Percentiles rank a stretch among this genome's conserved stretches.
phyloP scores from a whole-genome alignment of 1,284 basidiomycete genomes.

The Anthracocystis setariae region DNA sequence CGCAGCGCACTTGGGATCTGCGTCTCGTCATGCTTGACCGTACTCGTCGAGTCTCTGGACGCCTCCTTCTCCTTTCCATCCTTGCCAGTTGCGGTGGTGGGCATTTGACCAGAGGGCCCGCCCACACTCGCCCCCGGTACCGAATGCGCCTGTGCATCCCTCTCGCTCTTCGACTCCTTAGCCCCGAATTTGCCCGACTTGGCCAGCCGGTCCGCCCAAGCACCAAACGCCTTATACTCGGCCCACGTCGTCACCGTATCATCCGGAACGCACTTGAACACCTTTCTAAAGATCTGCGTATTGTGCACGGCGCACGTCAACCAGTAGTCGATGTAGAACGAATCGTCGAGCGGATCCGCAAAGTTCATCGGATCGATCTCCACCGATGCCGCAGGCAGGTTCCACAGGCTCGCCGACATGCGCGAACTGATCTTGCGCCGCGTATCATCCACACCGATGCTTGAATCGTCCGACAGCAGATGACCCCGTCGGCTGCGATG shows the following conservation, averaged over 20 bases:
- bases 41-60: background rate
- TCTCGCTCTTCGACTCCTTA: slow-evolving; percentile 24
- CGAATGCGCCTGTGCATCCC: slow-evolving; percentile 46
- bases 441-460: slow-evolving; percentile 16
- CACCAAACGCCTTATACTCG: slow-evolving; percentile 61
- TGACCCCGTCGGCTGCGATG: slow-evolving; percentile 26
- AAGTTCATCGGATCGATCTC: slow-evolving; percentile 55
- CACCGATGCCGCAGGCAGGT: slow-evolving; percentile 36
- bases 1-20: background rate
- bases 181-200: slow-evolving; percentile 44
- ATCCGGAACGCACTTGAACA: slow-evolving; percentile 66
- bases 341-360: slow-evolving; percentile 54
- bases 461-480: slow-evolving; percentile 16
- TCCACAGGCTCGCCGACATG: slow-evolving; percentile 53
- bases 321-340: slow-evolving; percentile 63
- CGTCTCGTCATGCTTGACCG: background rate
- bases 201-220: slow-evolving; percentile 55
- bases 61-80: background rate
- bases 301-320: slow-evolving; percentile 61
- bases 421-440: slow-evolving; percentile 35
- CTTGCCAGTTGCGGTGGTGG: background rate
- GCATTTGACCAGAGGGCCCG: slow-evolving; percentile 27
- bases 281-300: slow-evolving; percentile 64
- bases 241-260: slow-evolving; percentile 65
- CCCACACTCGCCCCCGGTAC: slow-evolving; percentile 48